A percentile compares a stretch with the other conserved stretches of the same genome.
Conservation (phyloP, 805 yeast genomes). For the Clavispora santaluciae region DNA sequence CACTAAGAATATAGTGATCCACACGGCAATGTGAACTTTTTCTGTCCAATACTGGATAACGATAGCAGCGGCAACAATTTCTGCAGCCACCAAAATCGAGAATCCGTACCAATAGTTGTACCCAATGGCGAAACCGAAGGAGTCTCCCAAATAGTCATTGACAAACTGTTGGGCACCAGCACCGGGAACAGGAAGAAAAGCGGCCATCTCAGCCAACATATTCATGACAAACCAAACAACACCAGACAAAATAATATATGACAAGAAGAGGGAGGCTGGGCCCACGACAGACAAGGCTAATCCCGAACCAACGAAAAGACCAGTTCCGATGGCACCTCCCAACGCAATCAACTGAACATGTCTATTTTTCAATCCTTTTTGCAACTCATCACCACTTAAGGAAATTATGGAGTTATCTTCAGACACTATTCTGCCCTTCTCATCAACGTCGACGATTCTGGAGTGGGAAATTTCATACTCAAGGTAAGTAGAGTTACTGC, state of each 20-base stretch:
- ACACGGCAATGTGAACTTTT: conserved; percentile 30
- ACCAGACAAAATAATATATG: conserved; percentile 13
- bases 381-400: conserved; percentile 9
- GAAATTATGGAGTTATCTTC: conserved; percentile 14
- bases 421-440: conserved; percentile 13
- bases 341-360: conserved; percentile 19
- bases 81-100: conserved; percentile 16
- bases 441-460: conserved; percentile 15
- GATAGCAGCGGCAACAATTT: conserved; percentile 16
- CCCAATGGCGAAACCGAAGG: conserved; percentile 17
- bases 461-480: conserved; percentile 15
- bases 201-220: conserved; percentile 19
- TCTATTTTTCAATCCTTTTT: conserved; percentile 18
- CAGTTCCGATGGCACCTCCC: conserved; percentile 21
- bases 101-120: conserved; percentile 19
- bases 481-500: conserved; percentile 13
- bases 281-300: conserved; percentile 12
- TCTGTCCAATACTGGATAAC: conserved; percentile 17
- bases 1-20: conserved; percentile 31
- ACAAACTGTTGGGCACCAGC: conserved; percentile 18
- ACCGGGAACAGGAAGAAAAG: conserved; percentile 18
- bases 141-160: conserved; percentile 14
- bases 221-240: conserved; percentile 20
- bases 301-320: conserved; percentile 19
- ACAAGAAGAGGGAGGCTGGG: conserved; percentile 16